These are phyloP conservation scores for Amanita inopinata DNA, from an alignment of 768 basidiomycete species.

Conservation along the genomic window DNA sequence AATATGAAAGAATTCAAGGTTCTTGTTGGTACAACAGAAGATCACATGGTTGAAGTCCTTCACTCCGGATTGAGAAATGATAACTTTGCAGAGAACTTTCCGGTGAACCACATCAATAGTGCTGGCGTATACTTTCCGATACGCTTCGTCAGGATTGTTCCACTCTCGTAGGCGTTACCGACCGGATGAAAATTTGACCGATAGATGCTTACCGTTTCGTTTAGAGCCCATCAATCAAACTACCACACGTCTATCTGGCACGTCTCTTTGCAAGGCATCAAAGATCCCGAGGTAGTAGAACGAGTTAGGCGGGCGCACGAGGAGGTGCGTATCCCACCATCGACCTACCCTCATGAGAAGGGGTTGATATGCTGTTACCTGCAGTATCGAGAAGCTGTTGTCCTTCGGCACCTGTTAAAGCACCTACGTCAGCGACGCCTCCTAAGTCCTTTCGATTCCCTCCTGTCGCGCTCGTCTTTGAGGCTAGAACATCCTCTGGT, in stretches of 20 bases:
- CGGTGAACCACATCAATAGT: constrained; percentile 44
- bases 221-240: constrained; percentile 58
- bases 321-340: no score
- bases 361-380: no score
- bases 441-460: constrained; percentile 51
- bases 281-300: constrained; percentile 47
- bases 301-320: constrained; percentile 43
- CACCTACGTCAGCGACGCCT: constrained; percentile 71
- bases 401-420: constrained; percentile 62
- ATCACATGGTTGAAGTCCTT: constrained; percentile 61
- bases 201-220: not conserved
- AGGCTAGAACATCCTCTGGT: constrained; percentile 64
- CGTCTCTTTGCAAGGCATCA: constrained; percentile 51
- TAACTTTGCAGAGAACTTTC: constrained; percentile 50
- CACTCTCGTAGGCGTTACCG: constrained; percentile 48
- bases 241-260: constrained; percentile 81
- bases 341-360: no score
- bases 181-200: not conserved
- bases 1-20: constrained; percentile 81
- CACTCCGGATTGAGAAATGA: constrained; percentile 61
- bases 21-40: constrained; percentile 51
- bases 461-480: constrained; percentile 44
- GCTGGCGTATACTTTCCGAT: constrained; percentile 52
- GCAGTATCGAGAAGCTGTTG: constrained; percentile 58
- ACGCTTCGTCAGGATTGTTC: constrained; percentile 65